Evolutionary conservation across 371 early-diverging fungal genomes (phyloP).

Genomic region (Rhizopus microsporus): DNA sequence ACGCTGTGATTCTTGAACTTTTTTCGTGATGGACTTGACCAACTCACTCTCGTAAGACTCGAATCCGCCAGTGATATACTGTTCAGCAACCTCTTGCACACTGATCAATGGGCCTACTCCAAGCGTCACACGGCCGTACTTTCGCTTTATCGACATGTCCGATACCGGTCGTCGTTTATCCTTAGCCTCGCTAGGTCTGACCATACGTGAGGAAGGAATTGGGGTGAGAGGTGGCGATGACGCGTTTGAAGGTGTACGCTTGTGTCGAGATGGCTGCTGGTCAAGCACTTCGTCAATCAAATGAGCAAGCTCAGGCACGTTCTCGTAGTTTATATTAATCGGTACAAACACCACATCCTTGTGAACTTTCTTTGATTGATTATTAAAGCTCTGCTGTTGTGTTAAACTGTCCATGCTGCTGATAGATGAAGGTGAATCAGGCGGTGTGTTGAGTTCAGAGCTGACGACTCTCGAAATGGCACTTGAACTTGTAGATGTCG

Average conservation of each 20-base stretch:
- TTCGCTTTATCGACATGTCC: constrained; percentile 23
- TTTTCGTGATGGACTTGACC: constrained; percentile 31
- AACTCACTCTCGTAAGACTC: constrained; percentile 29
- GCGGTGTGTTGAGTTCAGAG: constrained; percentile 33
- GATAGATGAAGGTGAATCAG: constrained; percentile 39
- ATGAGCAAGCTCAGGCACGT: constrained; percentile 43
- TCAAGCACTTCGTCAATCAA: constrained; percentile 48
- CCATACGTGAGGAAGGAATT: constrained; percentile 13
- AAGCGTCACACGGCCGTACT: constrained; percentile 40
- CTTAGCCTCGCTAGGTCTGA: constrained; percentile 48
- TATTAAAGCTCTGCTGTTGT: not conserved
- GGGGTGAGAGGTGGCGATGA: not conserved
- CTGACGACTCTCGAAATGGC: constrained; percentile 20
- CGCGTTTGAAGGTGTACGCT: constrained; percentile 10
- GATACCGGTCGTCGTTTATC: constrained; percentile 36
- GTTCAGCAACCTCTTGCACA: constrained; percentile 42
- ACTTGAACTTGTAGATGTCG: constrained; percentile 13
- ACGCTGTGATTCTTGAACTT: constrained; percentile 40
- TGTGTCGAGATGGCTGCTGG: constrained; percentile 30
- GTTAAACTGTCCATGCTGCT: constrained; percentile 34
- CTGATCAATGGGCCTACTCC: constrained; percentile 49
- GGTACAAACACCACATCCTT: constrained; percentile 49
- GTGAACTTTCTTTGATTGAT: constrained; percentile 14
- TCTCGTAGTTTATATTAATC: constrained; percentile 53
- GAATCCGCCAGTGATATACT: constrained; percentile 11